Conservation (phyloP, 2,329 filamentous ascomycete genomes). For the Lecanicillium sp. region DNA sequence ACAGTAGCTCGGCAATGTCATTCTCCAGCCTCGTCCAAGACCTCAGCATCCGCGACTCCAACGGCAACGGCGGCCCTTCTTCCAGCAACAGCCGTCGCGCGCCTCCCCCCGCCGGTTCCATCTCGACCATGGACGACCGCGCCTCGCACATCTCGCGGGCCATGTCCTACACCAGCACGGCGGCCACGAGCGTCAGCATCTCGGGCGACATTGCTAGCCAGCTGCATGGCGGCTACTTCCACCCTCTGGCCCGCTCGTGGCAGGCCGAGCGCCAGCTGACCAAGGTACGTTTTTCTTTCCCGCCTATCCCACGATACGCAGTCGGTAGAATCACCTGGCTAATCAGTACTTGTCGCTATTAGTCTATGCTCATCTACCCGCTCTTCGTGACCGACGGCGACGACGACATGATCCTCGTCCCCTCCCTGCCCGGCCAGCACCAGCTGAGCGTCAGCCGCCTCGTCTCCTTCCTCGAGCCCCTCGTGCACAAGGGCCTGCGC, state of each 20-base stretch:
- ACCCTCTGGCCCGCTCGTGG: constrained; percentile 73
- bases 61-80: constrained; percentile 26
- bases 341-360: constrained; percentile 7
- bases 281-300: constrained; percentile 55
- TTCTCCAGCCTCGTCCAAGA: constrained; percentile 63
- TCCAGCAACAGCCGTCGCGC: constrained; percentile 30
- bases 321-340: no score
- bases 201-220: constrained; percentile 73
- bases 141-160: constrained; percentile 55
- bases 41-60: constrained; percentile 49
- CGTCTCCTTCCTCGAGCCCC: constrained; percentile 74
- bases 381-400: constrained; percentile 93
- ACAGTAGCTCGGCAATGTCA: constrained; percentile 40
- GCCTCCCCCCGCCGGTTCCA: constrained; percentile 33
- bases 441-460: constrained; percentile 84
- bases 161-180: constrained; percentile 59
- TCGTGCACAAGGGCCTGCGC: constrained; percentile 81
- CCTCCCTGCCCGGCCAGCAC: constrained; percentile 83
- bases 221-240: constrained; percentile 74
- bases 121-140: constrained; percentile 52
- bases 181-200: constrained; percentile 62
- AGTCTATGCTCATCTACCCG: constrained; percentile 98
- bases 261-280: constrained; percentile 79
- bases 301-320: no score
- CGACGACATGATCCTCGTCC: constrained; percentile 84